These are phyloP conservation scores for Bipolaris oryzae DNA, from an alignment of 2,329 filamentous ascomycete species.

Conservation along the genomic window DNA sequence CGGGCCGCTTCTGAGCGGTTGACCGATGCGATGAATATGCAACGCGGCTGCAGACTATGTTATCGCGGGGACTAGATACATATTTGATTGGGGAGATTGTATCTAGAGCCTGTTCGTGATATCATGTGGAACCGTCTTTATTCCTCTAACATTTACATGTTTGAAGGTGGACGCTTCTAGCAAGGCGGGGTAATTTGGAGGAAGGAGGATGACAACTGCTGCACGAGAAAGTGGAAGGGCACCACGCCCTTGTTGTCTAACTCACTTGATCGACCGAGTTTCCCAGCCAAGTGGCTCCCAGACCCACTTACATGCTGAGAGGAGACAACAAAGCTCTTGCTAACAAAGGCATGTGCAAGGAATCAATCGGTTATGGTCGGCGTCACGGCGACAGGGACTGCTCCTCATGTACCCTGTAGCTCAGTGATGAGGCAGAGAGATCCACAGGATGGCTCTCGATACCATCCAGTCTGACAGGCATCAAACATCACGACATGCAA, in stretches of 20 bases:
- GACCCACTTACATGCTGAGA: not conserved
- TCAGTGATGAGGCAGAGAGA: not conserved
- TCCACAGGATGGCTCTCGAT: not conserved
- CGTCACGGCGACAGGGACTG: not conserved
- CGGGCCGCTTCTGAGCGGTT: not conserved
- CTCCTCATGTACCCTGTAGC: not conserved
- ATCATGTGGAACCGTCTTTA: not conserved
- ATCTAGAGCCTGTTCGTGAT: not conserved
- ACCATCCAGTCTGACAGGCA: not conserved
- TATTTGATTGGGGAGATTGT: not conserved
- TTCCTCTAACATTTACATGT: not conserved
- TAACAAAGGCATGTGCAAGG: not conserved
- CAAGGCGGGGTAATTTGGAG: not conserved
- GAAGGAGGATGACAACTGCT: not conserved
- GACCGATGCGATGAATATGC: not conserved
- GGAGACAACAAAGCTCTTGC: not conserved
- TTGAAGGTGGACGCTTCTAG: not conserved
- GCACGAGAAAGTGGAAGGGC: not conserved
- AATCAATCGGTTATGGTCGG: not conserved
- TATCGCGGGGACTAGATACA: too few relatives aligned
- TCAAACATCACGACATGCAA: not conserved
- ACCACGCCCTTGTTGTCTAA: not conserved
- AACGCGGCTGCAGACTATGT: not conserved
- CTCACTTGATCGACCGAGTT: not conserved
- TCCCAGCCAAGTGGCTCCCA: not conserved